Base-by-base conservation (phyloP, 345 rosid species). In the Brassica rapa region DNA sequence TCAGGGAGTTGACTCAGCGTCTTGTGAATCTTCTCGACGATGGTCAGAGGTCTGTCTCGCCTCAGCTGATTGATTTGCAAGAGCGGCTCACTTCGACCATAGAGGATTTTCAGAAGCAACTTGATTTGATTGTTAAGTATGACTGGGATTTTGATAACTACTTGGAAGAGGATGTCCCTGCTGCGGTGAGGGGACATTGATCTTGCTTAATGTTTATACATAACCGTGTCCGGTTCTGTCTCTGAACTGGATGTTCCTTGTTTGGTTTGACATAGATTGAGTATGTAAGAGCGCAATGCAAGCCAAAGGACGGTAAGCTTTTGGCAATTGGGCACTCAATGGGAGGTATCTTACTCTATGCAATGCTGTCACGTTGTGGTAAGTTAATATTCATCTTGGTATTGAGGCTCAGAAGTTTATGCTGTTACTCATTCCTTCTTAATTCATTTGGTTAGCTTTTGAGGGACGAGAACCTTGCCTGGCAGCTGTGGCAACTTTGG, bases 91-190 rank as follows among this genome's bases (percentile, higher is more conserved):
- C 86, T 73, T 79, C 98, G 10, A 89, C 89, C 41, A 84, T 94
- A 46, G 98, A 91, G 75, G 95, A 94, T 84, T 89, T 93, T 79
- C 97, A 89, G 88, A 94, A 93, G 81, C 98, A 93, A 66, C 90
- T 94, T 57, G 99, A 94, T 73, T 83, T 94, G 86, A 89, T 94
- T 8, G 83, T 89, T 75, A 85, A 87, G 78, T 92, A 91, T 87
- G 92, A 94, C 81, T 94, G 99, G 99, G 99, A 94, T 84, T 94
- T 94, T 74, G 97, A 94, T 85, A 83, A 87, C 81, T 94, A 91
- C 85, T 82, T 92, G 73, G 95, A 91, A 82, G 98, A 94, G 82
- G 98, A 94, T 88, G 91, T 94, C 75, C 97, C 98, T 87, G 89
- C 97, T 80, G 98, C 86, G 97, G 98, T 94, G 88, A 89, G 98